Conservation (phyloP, 805 yeast species). For the Nematodospora valgi region DNA sequence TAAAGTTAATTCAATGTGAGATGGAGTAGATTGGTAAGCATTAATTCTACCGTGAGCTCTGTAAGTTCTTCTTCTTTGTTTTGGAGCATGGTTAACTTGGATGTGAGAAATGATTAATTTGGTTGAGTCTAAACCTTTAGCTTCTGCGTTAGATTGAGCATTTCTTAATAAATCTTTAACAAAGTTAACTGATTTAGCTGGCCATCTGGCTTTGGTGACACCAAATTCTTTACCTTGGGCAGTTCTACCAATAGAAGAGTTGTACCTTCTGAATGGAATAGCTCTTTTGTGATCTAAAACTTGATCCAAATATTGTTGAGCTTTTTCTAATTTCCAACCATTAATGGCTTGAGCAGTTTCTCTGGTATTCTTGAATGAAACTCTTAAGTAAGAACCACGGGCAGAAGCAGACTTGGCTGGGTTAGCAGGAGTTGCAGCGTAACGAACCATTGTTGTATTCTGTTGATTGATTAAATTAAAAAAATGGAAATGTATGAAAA, state of each 20-base stretch:
- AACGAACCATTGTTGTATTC: slow-evolving; percentile 79
- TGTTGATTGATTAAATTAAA: slow-evolving; percentile 5
- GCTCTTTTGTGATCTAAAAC: slow-evolving; percentile 99
- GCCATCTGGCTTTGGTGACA: slow-evolving; percentile 99
- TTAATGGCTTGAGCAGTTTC: slow-evolving; percentile 98
- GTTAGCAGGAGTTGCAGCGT: slow-evolving; percentile 98
- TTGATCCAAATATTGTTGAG: slow-evolving; percentile 92
- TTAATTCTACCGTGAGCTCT: slow-evolving; percentile 99
- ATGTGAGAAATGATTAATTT: slow-evolving; percentile 95
- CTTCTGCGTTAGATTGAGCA: slow-evolving; percentile 98
- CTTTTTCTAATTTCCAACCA: slow-evolving; percentile 97
- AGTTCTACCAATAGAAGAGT: slow-evolving; percentile 96
- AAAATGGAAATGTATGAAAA: no score
- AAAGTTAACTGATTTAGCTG: slow-evolving; percentile 96
- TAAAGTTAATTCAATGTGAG: slow-evolving; percentile 96
- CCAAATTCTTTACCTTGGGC: slow-evolving; percentile 99
- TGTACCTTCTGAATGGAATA: slow-evolving; percentile 98
- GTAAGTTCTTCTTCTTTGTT: slow-evolving; percentile 99
- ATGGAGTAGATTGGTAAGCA: slow-evolving; percentile 98
- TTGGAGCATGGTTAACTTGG: slow-evolving; percentile 99
- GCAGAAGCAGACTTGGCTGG: slow-evolving; percentile 99
- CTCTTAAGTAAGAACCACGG: slow-evolving; percentile 99
- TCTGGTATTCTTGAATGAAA: slow-evolving; percentile 99
- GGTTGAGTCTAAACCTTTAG: slow-evolving; percentile 96
- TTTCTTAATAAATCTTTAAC: slow-evolving; percentile 91